Evolutionary conservation across 1,139 yeast genomes (phyloP), one percentile per base, ranked within the genome.

Genomic region (Lodderomyces orthopsilosis): DNA sequence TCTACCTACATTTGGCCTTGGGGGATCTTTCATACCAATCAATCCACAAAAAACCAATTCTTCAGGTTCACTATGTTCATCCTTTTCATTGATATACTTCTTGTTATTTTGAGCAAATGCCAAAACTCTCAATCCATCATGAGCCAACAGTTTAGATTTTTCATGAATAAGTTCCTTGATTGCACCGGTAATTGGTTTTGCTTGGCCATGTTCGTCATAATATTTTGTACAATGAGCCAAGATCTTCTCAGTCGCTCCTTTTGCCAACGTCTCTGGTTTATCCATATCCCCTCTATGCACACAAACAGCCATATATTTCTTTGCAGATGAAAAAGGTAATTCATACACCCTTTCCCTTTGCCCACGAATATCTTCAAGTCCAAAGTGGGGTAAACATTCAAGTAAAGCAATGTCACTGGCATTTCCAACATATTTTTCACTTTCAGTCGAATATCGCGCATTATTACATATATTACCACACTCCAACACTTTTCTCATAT

Each of bases 21-120:
- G 98, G 10, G 98, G 98, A 65, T 93, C 98, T 54, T 88, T 88
- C 95, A 93, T 89, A 45, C 96, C 98, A 51, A 88, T 73, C 38
- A 93, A 66, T 6, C 98, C 98, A 54, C 88, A 77, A 57, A 91
- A 90, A 2, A 79, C 71, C 55, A 91, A 70, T 37, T 80, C 83
- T 3, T 70, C 56, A 21, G 87, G 87, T 37, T 61, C 59, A 2
- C 27, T 17, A 18, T 42, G 43, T 45, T 61, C 65, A 23, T 59
- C 55, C 23, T 70, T 62, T 33, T 59, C 66, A 22, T 54, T 54
- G 13, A 36, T 40, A 33, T 61, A 56, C 44, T 58, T 61, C 32
- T 57, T 55, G 46, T 68, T 63, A 39, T 70, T 76, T 51, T 77
- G 77, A 3, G 95, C 96, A 65, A 90, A 78, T 0, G 86, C 94